Evolutionary conservation across 176 grass and related monocot species (phyloP), one percentile per base, ranked within the genome.

Genomic region (Thinopyrum elongatum): DNA sequence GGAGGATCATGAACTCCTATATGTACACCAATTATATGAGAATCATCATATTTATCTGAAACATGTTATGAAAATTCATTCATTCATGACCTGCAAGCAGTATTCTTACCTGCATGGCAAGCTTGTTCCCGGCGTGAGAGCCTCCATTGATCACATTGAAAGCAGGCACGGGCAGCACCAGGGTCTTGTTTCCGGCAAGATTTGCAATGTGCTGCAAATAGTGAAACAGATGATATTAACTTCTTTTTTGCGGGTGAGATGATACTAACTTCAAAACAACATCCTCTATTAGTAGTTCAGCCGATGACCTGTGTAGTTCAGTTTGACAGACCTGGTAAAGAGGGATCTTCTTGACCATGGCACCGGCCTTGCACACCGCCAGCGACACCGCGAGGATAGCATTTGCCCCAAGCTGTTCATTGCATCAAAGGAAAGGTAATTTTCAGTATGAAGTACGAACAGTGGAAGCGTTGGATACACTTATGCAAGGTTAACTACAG

Each of bases 141-240:
- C 95, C 95, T 77, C 95, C 95, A 39, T 98, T 98, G n/a, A 98
- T 98, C 46, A 98, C 95, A 89, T 98, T 98, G 36, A 98, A 98
- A 65, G 95, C 91, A 39, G 93, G 93, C 34, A 95, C 93, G 70
- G 95, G 95, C 47, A 95, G 76, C 6, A 98, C 95, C 0, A 95
- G 65, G 9, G 34, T 85, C 81, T 92, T 98, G 88, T 98, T 98
- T 31, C 95, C 93, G 11, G 93, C 89, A 80, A 98, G 77, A 34
- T 98, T 94, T 21, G 95, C 93, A 86, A 95, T 95, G 29, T 98
- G 95, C 91, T 98, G 86, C 23, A 88, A 60, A n/a, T n/a, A n/a
- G n/a, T n/a, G n/a, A n/a, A n/a, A 47, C 38, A 69, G 26, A 58
- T n/a, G 21, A 36, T 10, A 42, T 10, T 14, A n/a, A n/a, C n/a